phyloP scores from a whole-genome alignment of 306 rosid genomes.

The Potentilla sterilis region DNA sequence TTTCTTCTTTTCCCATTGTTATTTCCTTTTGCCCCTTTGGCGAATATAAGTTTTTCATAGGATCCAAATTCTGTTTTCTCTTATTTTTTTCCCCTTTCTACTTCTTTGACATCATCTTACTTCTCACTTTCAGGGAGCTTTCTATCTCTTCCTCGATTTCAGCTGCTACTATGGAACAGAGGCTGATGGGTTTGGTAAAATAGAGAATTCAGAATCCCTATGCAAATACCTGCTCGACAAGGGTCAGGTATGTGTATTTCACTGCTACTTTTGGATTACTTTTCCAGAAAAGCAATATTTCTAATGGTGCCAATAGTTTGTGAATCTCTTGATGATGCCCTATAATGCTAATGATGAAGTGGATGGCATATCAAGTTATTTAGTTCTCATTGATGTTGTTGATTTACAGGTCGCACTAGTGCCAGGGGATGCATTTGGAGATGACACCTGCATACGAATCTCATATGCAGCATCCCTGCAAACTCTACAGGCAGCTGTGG shows the following conservation, averaged over 20 bases:
- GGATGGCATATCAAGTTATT: background rate
- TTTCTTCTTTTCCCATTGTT: background rate
- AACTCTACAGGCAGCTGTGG: slow-evolving; percentile 73
- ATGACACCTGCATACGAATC: slow-evolving; percentile 80
- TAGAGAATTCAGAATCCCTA: slow-evolving; percentile 76
- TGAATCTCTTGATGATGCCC: background rate
- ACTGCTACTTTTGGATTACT: background rate
- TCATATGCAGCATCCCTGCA: slow-evolving; percentile 86
- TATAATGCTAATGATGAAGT: background rate
- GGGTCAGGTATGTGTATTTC: slow-evolving; percentile 66
- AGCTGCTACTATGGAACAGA: slow-evolving; percentile 80
- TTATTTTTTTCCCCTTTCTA: background rate
- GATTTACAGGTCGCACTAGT: slow-evolving; percentile 82
- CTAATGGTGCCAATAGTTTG: background rate
- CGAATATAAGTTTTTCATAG: background rate
- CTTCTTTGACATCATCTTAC: background rate
- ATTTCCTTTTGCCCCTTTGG: background rate
- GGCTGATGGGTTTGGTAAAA: slow-evolving; percentile 81
- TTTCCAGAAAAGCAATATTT: background rate
- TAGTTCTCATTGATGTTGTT: slow-evolving; percentile 19
- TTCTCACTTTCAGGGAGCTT: slow-evolving; percentile 75
- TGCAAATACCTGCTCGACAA: slow-evolving; percentile 75
- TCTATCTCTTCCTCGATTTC: slow-evolving; percentile 83
- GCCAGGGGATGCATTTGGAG: slow-evolving; percentile 92
- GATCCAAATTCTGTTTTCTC: background rate